Evolutionary conservation across 129 eudicot species (phyloP).

Genomic region (Chrysanthemum makinoi): DNA sequence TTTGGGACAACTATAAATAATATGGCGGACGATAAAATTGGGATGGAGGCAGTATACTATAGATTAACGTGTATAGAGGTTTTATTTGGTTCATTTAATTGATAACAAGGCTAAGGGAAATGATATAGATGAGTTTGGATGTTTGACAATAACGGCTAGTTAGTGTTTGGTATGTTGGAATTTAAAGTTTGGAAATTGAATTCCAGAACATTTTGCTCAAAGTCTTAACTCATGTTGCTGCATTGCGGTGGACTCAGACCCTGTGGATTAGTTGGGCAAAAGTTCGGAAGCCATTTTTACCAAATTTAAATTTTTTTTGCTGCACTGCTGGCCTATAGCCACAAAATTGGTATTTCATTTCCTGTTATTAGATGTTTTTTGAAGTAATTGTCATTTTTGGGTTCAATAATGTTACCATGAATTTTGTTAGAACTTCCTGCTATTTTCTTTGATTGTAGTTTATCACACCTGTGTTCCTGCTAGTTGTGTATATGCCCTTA

Average conservation of each 20-base stretch:
- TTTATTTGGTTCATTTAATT: slow-evolving; percentile 8
- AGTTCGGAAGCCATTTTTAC: too few relatives aligned
- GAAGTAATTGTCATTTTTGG: neutral
- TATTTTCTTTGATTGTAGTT: neutral
- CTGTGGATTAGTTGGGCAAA: too few relatives aligned
- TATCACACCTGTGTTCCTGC: too few relatives aligned
- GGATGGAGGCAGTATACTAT: too few relatives aligned
- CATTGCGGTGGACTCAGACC: neutral
- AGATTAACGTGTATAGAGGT: neutral
- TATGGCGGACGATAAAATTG: too few relatives aligned
- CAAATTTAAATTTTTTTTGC: too few relatives aligned
- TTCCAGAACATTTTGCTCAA: neutral
- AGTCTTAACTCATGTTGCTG: neutral
- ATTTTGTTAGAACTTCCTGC: slow-evolving; percentile 1
- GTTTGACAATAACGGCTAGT: neutral
- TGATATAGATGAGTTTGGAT: neutral
- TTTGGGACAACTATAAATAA: too few relatives aligned
- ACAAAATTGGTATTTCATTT: neutral
- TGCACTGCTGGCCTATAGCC: neutral
- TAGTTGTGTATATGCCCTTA: too few relatives aligned
- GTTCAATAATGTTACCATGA: slow-evolving; percentile 1
- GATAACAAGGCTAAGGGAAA: slow-evolving; percentile 3
- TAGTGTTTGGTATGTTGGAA: neutral
- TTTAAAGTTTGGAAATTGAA: slow-evolving; percentile 2
- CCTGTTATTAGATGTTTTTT: neutral